Percentiles rank a stretch among this genome's conserved stretches.
Evolutionary conservation across 2,329 filamentous ascomycete genomes (phyloP).

Genomic region (Neonectria punicea): DNA sequence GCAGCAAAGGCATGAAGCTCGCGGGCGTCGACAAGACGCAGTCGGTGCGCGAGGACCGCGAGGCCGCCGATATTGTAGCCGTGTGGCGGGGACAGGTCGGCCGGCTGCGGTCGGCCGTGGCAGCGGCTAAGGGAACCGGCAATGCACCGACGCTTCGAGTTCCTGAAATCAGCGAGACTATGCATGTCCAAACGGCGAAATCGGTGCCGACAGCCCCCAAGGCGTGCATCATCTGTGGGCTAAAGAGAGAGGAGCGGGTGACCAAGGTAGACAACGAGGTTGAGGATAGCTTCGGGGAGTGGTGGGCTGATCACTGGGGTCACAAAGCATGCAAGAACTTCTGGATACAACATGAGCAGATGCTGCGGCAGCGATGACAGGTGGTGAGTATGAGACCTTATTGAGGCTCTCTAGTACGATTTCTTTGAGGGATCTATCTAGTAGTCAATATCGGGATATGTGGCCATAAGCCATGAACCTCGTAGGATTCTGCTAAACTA

Average conservation of each 20-base stretch:
- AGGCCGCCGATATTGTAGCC: constrained; percentile 79
- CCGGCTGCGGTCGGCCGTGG: constrained; percentile 77
- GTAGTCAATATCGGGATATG: background rate
- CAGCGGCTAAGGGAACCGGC: constrained; percentile 70
- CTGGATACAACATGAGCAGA: constrained; percentile 81
- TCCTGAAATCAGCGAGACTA: constrained; percentile 77
- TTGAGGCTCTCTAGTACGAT: background rate
- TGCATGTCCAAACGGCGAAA: constrained; percentile 75
- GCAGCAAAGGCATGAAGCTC: constrained; percentile 90
- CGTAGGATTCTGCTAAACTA: background rate
- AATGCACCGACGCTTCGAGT: constrained; percentile 61
- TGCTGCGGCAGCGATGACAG: constrained; percentile 72
- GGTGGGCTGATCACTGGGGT: constrained; percentile 93
- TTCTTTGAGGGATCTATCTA: background rate
- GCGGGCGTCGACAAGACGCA: constrained; percentile 86
- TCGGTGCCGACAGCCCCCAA: constrained; percentile 79
- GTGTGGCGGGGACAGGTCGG: constrained; percentile 82
- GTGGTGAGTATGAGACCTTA: background rate
- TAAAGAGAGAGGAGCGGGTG: constrained; percentile 88
- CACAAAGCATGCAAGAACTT: constrained; percentile 84
- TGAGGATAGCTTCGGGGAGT: constrained; percentile 94
- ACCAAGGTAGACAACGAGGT: constrained; percentile 78
- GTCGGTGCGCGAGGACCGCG: constrained; percentile 83
- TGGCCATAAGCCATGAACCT: too few species aligned
- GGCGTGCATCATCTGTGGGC: constrained; percentile 84